Base-by-base conservation (phyloP, 2,329 filamentous ascomycete species). In the Drechslerella stenobrocha region DNA sequence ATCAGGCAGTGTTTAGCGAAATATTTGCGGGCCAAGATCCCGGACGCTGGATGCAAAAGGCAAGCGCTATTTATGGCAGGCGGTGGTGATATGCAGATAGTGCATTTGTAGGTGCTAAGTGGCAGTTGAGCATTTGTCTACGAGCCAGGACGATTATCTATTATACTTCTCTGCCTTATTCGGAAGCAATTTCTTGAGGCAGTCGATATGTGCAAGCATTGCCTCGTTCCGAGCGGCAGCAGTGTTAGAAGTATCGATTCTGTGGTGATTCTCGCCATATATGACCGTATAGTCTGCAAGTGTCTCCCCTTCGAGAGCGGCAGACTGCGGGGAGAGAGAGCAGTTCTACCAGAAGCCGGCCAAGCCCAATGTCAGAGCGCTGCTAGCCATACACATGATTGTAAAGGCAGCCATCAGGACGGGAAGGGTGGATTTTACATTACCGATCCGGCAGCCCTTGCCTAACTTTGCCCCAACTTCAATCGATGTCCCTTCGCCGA, bases 401-500 rank as follows among this genome's bases (percentile, higher is more conserved):
- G 40, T 7, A 13, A 20, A 45, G 11, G 40, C n/a, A 30, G 5
- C 28, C 5, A 30, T 11, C 11, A 30, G 28, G 28, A 11, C 28
- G 28, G 28, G 11, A 5, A 5, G 28, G 5, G 28, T 30, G 28
- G 5, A 11, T 30, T 5, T 30, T 75, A 86, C 84, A 80, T 83
- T 84, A 55, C 85, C 85, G 47, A 87, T 78, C 28, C 80, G 79
- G 13, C 83, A 83, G 1, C 84, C 84, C 52, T 80, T 81, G 23
- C 84, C 83, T 57, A 88, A 77, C 70, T 76, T 81, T 13, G 80
- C 82, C 15, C 84, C 84, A 40, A 86, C 82, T 7, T 84, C 84
- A 45, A 87, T 80, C 7, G 82, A 77, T 1, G 82, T 85, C 7
- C 82, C 82, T 1, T 85, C 84, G 0, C 76, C 76, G 4, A 78